Conservation (phyloP, 495 filamentous ascomycete species). For the Neurospora sp. region DNA sequence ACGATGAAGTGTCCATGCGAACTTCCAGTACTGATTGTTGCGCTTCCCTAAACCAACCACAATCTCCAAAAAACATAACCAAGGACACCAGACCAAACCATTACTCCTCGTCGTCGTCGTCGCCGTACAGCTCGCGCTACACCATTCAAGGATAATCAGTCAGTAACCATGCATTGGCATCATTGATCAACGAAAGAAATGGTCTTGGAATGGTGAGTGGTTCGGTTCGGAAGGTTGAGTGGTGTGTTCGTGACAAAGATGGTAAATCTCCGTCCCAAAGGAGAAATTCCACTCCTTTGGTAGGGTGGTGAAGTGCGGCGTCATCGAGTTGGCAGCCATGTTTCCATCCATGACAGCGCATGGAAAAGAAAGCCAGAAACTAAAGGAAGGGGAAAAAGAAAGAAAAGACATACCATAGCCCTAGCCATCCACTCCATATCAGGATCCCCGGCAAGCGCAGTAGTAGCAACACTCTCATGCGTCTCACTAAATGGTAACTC, state of each 20-base stretch:
- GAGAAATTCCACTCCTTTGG: too few relatives aligned
- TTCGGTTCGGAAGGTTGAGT: too few relatives aligned
- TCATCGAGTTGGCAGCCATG: too few relatives aligned
- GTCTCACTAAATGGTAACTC: not conserved
- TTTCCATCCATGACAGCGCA: not conserved
- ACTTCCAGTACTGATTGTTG: not conserved
- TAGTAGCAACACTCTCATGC: not conserved
- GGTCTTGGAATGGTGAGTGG: not conserved
- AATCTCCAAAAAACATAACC: not conserved
- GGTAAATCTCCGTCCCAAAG: too few relatives aligned
- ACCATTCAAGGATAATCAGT: not conserved
- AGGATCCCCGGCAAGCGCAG: not conserved
- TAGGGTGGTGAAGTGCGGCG: too few relatives aligned
- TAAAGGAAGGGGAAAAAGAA: not conserved
- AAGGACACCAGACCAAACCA: not conserved
- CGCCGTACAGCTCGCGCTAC: constrained; percentile 16
- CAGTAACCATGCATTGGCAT: not conserved
- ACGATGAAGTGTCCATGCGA: not conserved
- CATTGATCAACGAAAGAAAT: not conserved
- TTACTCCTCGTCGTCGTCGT: constrained; percentile 4
- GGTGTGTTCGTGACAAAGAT: too few relatives aligned
- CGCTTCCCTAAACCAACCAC: not conserved
- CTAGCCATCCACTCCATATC: constrained; percentile 20
- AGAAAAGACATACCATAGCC: constrained; percentile 12
- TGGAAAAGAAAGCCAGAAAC: not conserved